Evolutionary conservation across 1,139 yeast genomes (phyloP), one percentile per base, ranked within the genome.

Genomic region (Torulaspora globosa): DNA sequence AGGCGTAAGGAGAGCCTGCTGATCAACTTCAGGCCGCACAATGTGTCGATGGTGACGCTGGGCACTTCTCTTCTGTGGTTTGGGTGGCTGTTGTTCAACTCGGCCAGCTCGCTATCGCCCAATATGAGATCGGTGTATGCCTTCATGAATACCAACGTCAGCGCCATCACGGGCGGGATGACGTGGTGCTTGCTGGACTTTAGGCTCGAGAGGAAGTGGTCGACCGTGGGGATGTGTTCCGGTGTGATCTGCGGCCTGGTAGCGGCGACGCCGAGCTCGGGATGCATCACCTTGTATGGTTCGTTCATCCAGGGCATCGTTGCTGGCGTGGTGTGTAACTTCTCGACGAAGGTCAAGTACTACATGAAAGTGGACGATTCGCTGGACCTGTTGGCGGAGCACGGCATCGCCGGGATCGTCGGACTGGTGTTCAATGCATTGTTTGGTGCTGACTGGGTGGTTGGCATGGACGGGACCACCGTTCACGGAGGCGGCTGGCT

Each of bases 211-310:
- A 78, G 78, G 47, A 90, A 89, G 65, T 90, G 96, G 94, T 83
- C 96, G 18, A 85, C 95, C 67, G 97, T 92, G 38, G 97, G 96
- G 10, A 75, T 87, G 40, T 90, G 97, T 69, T 89, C 97, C 1
- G 98, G 98, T 44, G 79, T 89, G 54, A 89, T 92, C 63, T 88
- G 96, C 5, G 97, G 97, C 2, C 76, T 90, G 27, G 97, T 90
- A 14, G 97, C 97, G 2, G 97, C 97, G 3, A 90, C 97, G 1
- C 97, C 98, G 15, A 79, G 94, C 15, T 84, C 96, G 11, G 97
- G 97, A 21, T 74, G 82, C 63, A 87, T 92, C 52, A 92, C 97
- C 1, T 71, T 89, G 48, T 92, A 96, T 85, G 97, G 92, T 1
- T 84, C 96, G 1, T 85, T 89, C 8, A 74, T 89, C 27, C 78